Conservation (phyloP, 768 basidiomycete genomes). For the Mycena metata region DNA sequence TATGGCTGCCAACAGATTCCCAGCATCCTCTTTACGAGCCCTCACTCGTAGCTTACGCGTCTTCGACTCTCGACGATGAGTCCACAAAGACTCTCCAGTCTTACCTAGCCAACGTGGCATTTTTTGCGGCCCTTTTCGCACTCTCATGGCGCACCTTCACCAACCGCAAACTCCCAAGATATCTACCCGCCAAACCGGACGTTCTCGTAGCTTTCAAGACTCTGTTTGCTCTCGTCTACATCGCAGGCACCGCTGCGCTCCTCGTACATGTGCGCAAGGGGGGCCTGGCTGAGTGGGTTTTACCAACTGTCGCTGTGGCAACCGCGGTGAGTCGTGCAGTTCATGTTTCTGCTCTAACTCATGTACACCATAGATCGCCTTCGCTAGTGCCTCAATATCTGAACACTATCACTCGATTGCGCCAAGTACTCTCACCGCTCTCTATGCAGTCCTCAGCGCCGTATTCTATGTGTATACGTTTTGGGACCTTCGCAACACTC, state of each 20-base stretch:
- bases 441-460: conserved; percentile 9
- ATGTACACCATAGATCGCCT: conserved; percentile 1
- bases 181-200: neutral
- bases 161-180: conserved; percentile 9
- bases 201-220: neutral
- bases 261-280: neutral
- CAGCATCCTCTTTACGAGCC: no score
- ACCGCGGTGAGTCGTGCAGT: conserved; percentile 13
- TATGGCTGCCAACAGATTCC: no score
- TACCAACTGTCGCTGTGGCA: neutral
- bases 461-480: conserved; percentile 17
- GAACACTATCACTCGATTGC: conserved; percentile 29
- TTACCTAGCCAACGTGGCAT: neutral
- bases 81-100: neutral
- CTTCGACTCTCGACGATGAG: no score
- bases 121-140: conserved; percentile 1
- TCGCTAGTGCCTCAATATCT: conserved; percentile 12
- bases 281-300: neutral
- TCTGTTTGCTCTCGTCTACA: conserved; percentile 4
- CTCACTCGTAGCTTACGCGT: no score
- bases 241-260: neutral
- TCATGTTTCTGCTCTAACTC: neutral
- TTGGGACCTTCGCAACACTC: neutral
- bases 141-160: neutral
- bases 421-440: conserved; percentile 16